Percentiles rank a stretch among this genome's conserved stretches.
phyloP scores from a whole-genome alignment of 371 early-diverging fungal genomes.

The Mucor saturninus region DNA sequence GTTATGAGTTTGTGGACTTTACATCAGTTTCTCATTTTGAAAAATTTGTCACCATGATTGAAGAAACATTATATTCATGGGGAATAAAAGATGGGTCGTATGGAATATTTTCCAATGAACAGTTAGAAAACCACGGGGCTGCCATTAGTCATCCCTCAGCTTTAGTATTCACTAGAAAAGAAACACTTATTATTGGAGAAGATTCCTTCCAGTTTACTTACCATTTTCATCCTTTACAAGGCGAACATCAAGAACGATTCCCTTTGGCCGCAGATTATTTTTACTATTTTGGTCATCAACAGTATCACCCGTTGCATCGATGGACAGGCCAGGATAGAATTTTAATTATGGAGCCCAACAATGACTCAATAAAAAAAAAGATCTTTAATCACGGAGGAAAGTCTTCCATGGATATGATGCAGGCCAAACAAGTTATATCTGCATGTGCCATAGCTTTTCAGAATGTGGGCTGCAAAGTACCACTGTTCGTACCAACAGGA shows the following conservation, averaged over 20 bases:
- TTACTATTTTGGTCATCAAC: constrained; percentile 28
- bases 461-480: constrained; percentile 72
- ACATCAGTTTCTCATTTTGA: constrained; percentile 73
- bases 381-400: constrained; percentile 32
- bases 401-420: constrained; percentile 58
- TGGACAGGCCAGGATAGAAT: constrained; percentile 61
- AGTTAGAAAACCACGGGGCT: constrained; percentile 18
- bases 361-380: constrained; percentile 39
- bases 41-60: constrained; percentile 61
- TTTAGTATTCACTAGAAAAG: constrained; percentile 34
- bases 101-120: constrained; percentile 54
- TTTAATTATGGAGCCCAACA: constrained; percentile 49
- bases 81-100: constrained; percentile 52
- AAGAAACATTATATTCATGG: constrained; percentile 59
- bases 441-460: constrained; percentile 77
- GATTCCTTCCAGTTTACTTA: constrained; percentile 50
- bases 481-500: constrained; percentile 80
- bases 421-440: constrained; percentile 70
- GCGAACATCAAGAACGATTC: not conserved
- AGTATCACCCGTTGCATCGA: constrained; percentile 65
- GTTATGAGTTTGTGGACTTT: constrained; percentile 78
- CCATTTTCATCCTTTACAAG: constrained; percentile 9
- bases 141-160: constrained; percentile 24
- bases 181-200: constrained; percentile 46
- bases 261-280: constrained; percentile 32